A percentile compares a stretch with the other conserved stretches of the same genome.
Evolutionary conservation across 2,329 filamentous ascomycete genomes (phyloP).

Genomic region (Verticillium tricorpus): DNA sequence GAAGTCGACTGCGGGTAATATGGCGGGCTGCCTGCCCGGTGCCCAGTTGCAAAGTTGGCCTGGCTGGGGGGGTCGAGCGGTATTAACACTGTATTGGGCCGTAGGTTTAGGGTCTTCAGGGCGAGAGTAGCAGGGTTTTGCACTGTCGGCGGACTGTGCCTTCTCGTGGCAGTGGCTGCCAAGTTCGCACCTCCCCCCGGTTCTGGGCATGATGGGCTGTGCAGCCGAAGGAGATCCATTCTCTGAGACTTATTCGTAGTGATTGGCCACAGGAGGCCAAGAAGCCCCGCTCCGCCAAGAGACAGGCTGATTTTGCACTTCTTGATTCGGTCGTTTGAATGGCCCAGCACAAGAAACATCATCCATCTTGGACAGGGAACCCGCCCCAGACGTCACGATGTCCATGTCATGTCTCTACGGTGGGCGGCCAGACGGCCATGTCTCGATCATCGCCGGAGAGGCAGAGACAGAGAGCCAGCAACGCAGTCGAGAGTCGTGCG

Average conservation of each 20-base stretch:
- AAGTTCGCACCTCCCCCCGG: neutral
- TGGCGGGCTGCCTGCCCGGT: neutral
- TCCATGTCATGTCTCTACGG: neutral
- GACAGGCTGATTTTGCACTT: conserved; percentile 6
- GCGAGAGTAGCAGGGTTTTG: neutral
- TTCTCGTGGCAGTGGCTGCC: neutral
- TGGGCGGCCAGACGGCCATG: too few relatives aligned
- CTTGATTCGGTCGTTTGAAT: conserved; percentile 6
- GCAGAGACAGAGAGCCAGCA: too few relatives aligned
- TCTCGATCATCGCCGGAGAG: too few relatives aligned
- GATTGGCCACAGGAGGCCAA: conserved; percentile 1
- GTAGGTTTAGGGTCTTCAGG: neutral
- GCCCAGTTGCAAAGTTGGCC: neutral
- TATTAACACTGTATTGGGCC: neutral
- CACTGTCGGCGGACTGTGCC: neutral
- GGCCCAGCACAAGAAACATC: neutral
- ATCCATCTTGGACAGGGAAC: neutral
- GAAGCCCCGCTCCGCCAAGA: conserved; percentile 6
- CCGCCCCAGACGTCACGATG: neutral
- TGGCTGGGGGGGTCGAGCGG: neutral
- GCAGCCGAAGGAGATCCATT: neutral
- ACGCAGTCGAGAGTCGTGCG: too few relatives aligned
- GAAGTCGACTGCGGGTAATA: neutral
- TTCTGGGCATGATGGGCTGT: neutral
- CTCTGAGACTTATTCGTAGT: neutral